A percentile compares a stretch with the other conserved stretches of the same genome.
These are phyloP conservation scores for Solanum megistacrolobum DNA, from an alignment of 257 asterid species.

Conservation along the genomic window DNA sequence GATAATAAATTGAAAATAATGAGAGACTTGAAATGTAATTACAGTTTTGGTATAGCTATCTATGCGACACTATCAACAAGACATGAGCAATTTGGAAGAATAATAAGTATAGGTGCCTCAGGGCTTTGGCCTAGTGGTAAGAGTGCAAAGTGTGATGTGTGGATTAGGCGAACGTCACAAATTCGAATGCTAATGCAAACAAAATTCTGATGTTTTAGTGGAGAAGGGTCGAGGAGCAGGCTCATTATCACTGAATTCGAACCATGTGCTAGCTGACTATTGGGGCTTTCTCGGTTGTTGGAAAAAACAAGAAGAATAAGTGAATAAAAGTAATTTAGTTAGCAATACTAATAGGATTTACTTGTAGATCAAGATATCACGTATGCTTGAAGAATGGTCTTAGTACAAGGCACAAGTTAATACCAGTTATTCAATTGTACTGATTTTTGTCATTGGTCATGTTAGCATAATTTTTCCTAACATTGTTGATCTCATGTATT, in stretches of 20 bases:
- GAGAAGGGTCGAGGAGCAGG: background rate
- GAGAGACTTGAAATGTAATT: background rate
- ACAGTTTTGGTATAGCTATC: background rate
- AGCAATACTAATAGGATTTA: background rate
- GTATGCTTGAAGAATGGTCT: background rate
- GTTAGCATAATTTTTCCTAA: background rate
- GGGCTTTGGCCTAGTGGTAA: background rate
- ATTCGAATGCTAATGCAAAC: background rate
- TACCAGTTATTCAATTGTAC: background rate
- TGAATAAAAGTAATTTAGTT: background rate
- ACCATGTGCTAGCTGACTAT: background rate
- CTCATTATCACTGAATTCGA: background rate
- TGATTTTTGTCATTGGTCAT: background rate
- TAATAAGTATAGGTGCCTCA: background rate
- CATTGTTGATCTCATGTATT: background rate
- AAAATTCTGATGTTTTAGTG: background rate
- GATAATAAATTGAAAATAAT: background rate
- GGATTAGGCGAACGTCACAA: background rate
- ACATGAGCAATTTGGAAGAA: background rate
- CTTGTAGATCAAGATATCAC: background rate
- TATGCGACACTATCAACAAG: background rate
- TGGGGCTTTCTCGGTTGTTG: background rate
- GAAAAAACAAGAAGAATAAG: background rate
- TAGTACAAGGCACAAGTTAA: background rate
- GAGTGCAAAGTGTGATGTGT: background rate